A percentile compares a stretch with the other conserved stretches of the same genome.
phyloP scores from a whole-genome alignment of 108 stramenopile species.

The Cyclotella cryptica region DNA sequence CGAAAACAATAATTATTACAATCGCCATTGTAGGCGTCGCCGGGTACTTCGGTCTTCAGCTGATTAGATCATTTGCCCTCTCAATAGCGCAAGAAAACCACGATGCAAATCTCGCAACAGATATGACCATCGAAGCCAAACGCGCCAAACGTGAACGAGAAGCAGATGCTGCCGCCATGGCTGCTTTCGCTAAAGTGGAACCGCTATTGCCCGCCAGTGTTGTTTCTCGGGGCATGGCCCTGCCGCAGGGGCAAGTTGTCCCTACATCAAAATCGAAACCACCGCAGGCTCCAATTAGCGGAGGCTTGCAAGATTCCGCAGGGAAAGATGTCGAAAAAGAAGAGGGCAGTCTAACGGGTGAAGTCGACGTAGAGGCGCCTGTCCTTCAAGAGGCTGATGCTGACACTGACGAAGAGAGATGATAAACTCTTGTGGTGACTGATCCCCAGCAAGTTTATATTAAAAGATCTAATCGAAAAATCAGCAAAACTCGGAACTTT shows the following conservation, averaged over 20 bases:
- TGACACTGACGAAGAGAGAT: not conserved
- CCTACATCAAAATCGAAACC: not conserved
- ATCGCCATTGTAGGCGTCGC: slow-evolving; percentile 63
- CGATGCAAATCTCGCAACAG: slow-evolving; percentile 74
- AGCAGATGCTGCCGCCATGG: slow-evolving; percentile 76
- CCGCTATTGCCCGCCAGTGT: slow-evolving; percentile 61
- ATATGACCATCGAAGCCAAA: slow-evolving; percentile 70
- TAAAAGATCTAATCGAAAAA: too few relatives aligned
- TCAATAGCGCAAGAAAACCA: slow-evolving; percentile 88
- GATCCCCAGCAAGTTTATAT: too few relatives aligned
- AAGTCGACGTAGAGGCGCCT: not conserved
- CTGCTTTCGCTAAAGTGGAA: slow-evolving; percentile 82
- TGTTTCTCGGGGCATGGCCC: slow-evolving; percentile 24
- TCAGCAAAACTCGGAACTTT: too few relatives aligned
- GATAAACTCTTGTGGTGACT: too few relatives aligned
- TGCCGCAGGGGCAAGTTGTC: not conserved
- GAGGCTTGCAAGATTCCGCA: slow-evolving; percentile 1
- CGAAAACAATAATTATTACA: slow-evolving; percentile 69
- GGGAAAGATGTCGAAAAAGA: not conserved
- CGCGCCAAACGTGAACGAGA: slow-evolving; percentile 67
- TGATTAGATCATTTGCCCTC: slow-evolving; percentile 77
- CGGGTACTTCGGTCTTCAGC: slow-evolving; percentile 58
- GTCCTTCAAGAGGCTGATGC: not conserved
- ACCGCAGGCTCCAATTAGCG: slow-evolving; percentile 11
- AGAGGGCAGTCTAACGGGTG: not conserved